Base-by-base conservation (phyloP, 2,329 filamentous ascomycete species). In the Talaromyces marneffei region DNA sequence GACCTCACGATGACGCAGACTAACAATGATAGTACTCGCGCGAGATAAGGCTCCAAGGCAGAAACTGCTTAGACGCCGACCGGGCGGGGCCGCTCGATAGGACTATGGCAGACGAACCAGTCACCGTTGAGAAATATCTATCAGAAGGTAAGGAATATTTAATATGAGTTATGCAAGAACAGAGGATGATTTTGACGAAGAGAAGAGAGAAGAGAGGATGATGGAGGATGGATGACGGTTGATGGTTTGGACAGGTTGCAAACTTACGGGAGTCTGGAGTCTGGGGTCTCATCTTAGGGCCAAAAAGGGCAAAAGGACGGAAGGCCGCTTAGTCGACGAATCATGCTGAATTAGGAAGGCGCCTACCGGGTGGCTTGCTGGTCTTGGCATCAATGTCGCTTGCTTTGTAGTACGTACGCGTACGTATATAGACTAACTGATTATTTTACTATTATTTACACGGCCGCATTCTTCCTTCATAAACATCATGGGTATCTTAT, bases 1-100 rank as follows among this genome's bases (percentile, higher is more conserved):
- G 66, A 69, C 69, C 70, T 69, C 68, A 71, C 71, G 72, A 76
- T 76, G 74, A 76, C 74, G 74, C 73, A 76, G 75, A 72, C n/a
- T 53, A 60, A 29, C 20, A 61, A 23, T 46, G 4, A 10, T 12
- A 48, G 33, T 31, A 7, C 18, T 10, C 37, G 25, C 39, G 54
- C 54, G n/a, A 44, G 20, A 44, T 52, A 46, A 57, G 56, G 42
- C 56, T 40, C 42, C 20, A 52, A 59, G 33, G 33, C 46, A 53
- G 57, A 31, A 53, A 18, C 53, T n/a, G 33, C 2, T 29, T 39
- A 40, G 31, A 25, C 29, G 20, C 52, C 33, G 52, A 39, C 52
- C 8, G 52, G 35, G 31, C 52, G 52, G 48, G 48, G 48, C 48
- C 48, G 48, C 29, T 14, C 5, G 29, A 20, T 52, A 12, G 25